phyloP scores from a whole-genome alignment of 768 basidiomycete genomes.

The Suillus hirtellus region DNA sequence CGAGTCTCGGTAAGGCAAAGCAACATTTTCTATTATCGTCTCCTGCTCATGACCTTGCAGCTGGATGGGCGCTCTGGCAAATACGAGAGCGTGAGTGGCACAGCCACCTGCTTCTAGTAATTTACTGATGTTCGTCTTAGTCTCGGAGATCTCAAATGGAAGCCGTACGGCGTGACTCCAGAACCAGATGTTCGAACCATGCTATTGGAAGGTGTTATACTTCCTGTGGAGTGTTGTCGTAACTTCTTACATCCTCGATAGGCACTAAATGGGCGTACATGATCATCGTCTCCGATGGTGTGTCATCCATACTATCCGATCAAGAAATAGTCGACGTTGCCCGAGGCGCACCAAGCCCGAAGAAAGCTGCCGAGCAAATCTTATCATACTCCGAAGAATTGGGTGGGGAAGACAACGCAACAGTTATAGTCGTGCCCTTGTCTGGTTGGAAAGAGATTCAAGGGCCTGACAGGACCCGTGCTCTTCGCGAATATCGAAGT shows the following conservation, averaged over 20 bases:
- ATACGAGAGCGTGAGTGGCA: slow-evolving; percentile 76
- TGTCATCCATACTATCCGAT: slow-evolving; percentile 89
- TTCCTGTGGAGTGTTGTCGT: slow-evolving; percentile 3
- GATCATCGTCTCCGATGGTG: slow-evolving; percentile 89
- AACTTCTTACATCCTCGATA: slow-evolving; percentile 29
- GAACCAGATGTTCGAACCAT: slow-evolving; percentile 86
- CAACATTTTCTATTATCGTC: slow-evolving; percentile 2
- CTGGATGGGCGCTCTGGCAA: slow-evolving; percentile 94
- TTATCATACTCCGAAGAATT: slow-evolving; percentile 86
- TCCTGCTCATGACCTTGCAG: slow-evolving; percentile 36
- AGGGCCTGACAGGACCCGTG: slow-evolving; percentile 81
- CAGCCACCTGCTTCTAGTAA: not conserved
- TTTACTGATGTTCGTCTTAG: slow-evolving; percentile 39
- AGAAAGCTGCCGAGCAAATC: slow-evolving; percentile 79
- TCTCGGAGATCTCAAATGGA: slow-evolving; percentile 87
- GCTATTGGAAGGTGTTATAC: slow-evolving; percentile 64
- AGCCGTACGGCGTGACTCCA: slow-evolving; percentile 87
- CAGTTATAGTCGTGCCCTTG: slow-evolving; percentile 87
- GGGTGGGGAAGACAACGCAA: slow-evolving; percentile 84
- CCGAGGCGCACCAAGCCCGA: slow-evolving; percentile 68
- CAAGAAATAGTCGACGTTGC: slow-evolving; percentile 93
- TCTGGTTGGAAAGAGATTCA: slow-evolving; percentile 85
- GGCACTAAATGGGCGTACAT: slow-evolving; percentile 86
- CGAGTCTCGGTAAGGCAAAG: slow-evolving; percentile 66
- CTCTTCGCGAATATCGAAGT: slow-evolving; percentile 78